Evolutionary conservation across 768 basidiomycete species (phyloP).

Genomic region (Coprinellus aureogranulatus): DNA sequence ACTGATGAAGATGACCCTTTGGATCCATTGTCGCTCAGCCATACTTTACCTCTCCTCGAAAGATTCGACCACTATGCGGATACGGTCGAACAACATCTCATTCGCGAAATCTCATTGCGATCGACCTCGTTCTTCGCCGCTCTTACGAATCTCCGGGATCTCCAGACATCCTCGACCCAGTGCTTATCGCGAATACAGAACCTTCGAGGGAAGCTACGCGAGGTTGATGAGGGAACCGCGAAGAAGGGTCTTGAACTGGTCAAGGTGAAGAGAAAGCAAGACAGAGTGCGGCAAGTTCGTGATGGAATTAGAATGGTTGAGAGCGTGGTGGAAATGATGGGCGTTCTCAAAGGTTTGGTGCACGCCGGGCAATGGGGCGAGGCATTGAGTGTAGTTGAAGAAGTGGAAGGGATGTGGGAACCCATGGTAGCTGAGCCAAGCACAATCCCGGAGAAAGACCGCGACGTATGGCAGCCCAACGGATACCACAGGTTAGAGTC

Average conservation of each 20-base stretch:
- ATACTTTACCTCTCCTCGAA: constrained; percentile 77
- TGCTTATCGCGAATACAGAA: constrained; percentile 75
- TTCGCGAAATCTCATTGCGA: constrained; percentile 86
- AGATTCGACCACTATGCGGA: constrained; percentile 90
- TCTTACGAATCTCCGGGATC: constrained; percentile 87
- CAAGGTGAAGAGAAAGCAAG: constrained; percentile 57
- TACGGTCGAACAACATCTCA: constrained; percentile 90
- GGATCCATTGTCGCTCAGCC: constrained; percentile 62
- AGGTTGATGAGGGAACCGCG: constrained; percentile 76
- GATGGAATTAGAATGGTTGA: constrained; percentile 63
- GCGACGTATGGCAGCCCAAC: constrained; percentile 17
- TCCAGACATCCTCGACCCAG: constrained; percentile 84
- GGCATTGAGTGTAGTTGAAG: constrained; percentile 73
- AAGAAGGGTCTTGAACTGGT: constrained; percentile 78
- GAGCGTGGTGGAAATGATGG: constrained; percentile 75
- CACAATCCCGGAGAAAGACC: constrained; percentile 14
- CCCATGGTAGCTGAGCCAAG: constrained; percentile 10
- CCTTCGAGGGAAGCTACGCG: constrained; percentile 66
- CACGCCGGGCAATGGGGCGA: constrained; percentile 85
- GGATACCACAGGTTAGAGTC: constrained; percentile 30
- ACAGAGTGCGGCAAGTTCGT: constrained; percentile 56
- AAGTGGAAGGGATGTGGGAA: constrained; percentile 61
- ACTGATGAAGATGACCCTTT: constrained; percentile 29
- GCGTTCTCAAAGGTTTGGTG: constrained; percentile 71
- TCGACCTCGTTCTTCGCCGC: constrained; percentile 96